These are phyloP conservation scores for Xenosphaeropsis pyriputrescens DNA, from an alignment of 2,329 filamentous ascomycete genomes.

Conservation along the genomic window DNA sequence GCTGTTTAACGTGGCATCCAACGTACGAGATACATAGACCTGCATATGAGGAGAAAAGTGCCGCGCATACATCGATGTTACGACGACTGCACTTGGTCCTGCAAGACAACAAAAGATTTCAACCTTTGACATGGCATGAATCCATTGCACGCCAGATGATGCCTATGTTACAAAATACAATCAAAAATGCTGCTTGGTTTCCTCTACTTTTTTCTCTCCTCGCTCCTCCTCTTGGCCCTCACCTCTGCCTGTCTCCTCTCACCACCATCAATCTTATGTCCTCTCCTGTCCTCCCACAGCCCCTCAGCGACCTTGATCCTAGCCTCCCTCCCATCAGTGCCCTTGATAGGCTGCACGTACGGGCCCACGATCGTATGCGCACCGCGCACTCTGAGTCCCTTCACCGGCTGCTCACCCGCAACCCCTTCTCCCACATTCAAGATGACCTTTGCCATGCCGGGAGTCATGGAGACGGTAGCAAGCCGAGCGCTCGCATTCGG, in stretches of 20 bases:
- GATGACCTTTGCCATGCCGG: constrained; percentile 34
- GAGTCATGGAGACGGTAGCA: constrained; percentile 34
- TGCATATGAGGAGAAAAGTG: too few species aligned
- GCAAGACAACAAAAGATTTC: too few species aligned
- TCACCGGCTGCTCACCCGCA: constrained; percentile 32
- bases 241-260: constrained; percentile 81
- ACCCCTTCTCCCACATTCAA: constrained; percentile 38
- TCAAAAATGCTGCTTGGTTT: too few species aligned
- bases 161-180: too few species aligned
- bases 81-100: too few species aligned
- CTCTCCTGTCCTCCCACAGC: constrained; percentile 81
- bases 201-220: constrained; percentile 27
- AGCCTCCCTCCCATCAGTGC: constrained; percentile 40
- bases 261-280: constrained; percentile 90
- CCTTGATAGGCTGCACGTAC: constrained; percentile 54
- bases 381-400: constrained; percentile 52
- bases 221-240: constrained; percentile 72
- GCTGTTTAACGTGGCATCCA: too few species aligned
- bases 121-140: too few species aligned
- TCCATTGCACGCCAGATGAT: too few species aligned
- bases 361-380: constrained; percentile 61
- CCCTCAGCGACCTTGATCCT: constrained; percentile 63
- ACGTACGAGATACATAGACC: too few species aligned
- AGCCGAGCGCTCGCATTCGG: constrained; percentile 11
- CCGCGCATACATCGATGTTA: too few species aligned